A percentile compares a stretch with the other conserved stretches of the same genome.
Conservation (phyloP, 352 stramenopile genomes). For the Globisporangium alternatum region DNA sequence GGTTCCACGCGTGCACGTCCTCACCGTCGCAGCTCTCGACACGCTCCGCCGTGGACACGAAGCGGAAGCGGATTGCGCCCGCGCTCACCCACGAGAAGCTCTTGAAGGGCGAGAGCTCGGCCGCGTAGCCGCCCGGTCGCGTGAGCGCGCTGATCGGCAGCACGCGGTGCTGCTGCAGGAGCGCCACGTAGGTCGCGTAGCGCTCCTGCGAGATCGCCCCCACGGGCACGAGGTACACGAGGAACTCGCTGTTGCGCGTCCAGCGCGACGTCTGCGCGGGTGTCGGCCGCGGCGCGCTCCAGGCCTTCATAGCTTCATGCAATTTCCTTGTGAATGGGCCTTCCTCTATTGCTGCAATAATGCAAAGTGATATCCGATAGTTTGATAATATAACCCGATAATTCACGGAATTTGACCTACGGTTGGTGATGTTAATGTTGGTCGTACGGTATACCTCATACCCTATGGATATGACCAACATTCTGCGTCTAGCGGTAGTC, state of each 20-base stretch:
- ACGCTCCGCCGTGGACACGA: slow-evolving; percentile 60
- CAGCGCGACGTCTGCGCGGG: slow-evolving; percentile 35
- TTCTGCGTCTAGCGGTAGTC: no score
- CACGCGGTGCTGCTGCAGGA: slow-evolving; percentile 53
- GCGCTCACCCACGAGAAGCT: slow-evolving; percentile 62
- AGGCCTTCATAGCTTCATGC: slow-evolving; percentile 26
- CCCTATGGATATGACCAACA: no score
- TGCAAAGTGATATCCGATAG: no score
- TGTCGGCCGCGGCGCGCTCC: slow-evolving; percentile 27
- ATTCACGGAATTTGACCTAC: no score
- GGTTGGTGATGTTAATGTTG: no score
- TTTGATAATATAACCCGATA: no score
- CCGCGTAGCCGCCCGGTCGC: slow-evolving; percentile 67
- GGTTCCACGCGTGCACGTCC: slow-evolving; percentile 65
- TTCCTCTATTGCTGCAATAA: no score
- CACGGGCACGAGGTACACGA: slow-evolving; percentile 82
- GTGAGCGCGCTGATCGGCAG: slow-evolving; percentile 68
- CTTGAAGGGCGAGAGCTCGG: slow-evolving; percentile 81
- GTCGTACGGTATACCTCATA: no score
- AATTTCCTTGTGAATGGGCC: neutral
- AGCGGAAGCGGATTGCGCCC: slow-evolving; percentile 61
- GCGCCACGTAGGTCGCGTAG: slow-evolving; percentile 53
- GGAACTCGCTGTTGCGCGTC: slow-evolving; percentile 65
- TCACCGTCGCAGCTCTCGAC: slow-evolving; percentile 64
- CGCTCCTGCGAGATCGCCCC: slow-evolving; percentile 57